Base-by-base conservation (phyloP, 495 filamentous ascomycete genomes). In the Aspergillus bridgeri region DNA sequence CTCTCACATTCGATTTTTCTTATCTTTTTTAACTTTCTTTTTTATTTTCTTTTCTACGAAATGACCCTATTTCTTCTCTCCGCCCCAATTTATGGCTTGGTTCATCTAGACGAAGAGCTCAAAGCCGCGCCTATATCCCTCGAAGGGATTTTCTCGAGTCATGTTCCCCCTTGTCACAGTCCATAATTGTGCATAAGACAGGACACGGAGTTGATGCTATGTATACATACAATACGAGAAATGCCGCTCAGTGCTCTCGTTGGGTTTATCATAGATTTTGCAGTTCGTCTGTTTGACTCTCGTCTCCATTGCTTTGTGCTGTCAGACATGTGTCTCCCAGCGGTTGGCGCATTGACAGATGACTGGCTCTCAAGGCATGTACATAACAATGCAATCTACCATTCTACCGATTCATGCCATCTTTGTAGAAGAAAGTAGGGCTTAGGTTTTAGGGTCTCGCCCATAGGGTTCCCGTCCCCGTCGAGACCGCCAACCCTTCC, bases 391-490 rank as follows among this genome's bases (percentile, higher is more conserved):
- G 2, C 43, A 46, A 21, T 46, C 6, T 15, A 46, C 7, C n/a
- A 15, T 18, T n/a, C 20, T 15, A n/a, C n/a, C n/a, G n/a, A 13
- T 7, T 9, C 18, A 17, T 21, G 1, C n/a, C 7, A n/a, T 25
- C 22, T 18, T 15, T 25, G 21, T 50, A 25, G 48, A 23, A 23
- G 3, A 3, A 9, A 5, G 3, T 53, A 68, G 73, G 60, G 60
- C 52, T 63, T 72, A 76, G 73, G 73, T 62, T 66, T 56, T 63
- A 70, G 70, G 70, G 72, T 63, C 63, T 60, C 68, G 50, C 50
- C 45, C 8, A 15, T 38, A 38, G 33, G 33, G 33, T 38, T 38
- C 17, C 5, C 3, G 33, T 9, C 11, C 33, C 33, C 33, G 33
- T 38, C 33, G 33, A 38, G 33, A 38, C 33, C 33, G 33, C 33